Base-by-base conservation (phyloP, 2,329 filamentous ascomycete genomes). In the Penicillium freii region DNA sequence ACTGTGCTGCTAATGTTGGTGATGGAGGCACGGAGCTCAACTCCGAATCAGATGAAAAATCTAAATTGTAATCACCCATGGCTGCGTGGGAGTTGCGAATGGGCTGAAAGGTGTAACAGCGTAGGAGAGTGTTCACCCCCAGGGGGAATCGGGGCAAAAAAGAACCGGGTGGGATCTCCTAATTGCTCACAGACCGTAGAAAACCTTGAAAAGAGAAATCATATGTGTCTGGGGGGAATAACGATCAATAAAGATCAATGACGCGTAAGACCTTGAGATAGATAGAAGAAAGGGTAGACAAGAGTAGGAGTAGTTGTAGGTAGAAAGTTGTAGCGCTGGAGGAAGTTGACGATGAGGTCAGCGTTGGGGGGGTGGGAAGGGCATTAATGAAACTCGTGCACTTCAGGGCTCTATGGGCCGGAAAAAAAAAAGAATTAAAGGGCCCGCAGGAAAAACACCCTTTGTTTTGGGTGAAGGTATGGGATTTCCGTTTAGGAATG, bases 11-110 rank as follows among this genome's bases (percentile, higher is more conserved):
- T 40, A n/a, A 11, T n/a, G 69, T 64, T 27, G 47, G 33, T 21
- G 47, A 50, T 13, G 29, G 31, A n/a, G 72, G 74, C 56, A 69
- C 67, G 46, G 77, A 78, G 60, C 77, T 79, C 51, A 79, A 67
- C 43, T 73, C 72, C 27, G 76, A 78, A 43, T 76, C 74, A 21
- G 73, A 75, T 21, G 71, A 56, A 9, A 15, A 23, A 45, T 57
- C 49, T n/a, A 39, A 19, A 56, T 70, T 69, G 42, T 63, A 57
- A 36, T 45, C 13, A 33, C 68, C 65, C 62, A 72, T 70, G 51
- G 50, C 52, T 66, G 59, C 17, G 57, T 48, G 21, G 52, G 47
- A 39, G 46, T 17, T 47, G 51, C n/a, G 27, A 54, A 42, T 42
- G 45, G 33, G 47, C 31, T 48, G 59, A 51, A 39, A 42, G 58